Conservation (phyloP, 768 basidiomycete genomes). For the Russula lepida region DNA sequence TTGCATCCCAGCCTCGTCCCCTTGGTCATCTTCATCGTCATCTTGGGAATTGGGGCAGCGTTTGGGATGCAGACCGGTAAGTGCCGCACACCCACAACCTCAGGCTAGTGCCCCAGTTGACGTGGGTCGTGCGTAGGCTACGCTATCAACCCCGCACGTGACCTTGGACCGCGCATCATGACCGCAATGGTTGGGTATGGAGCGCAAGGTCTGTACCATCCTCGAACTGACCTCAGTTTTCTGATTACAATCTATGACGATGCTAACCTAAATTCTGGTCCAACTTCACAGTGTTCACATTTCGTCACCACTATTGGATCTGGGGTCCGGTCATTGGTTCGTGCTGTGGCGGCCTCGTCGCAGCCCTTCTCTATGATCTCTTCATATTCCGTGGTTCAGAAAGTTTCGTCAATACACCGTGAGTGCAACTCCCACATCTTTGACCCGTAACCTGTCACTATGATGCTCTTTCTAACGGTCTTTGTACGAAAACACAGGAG, state of each 20-base stretch:
- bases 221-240: not conserved
- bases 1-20: conserved; percentile 46
- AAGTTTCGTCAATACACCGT: conserved; percentile 48
- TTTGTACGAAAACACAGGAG: not conserved
- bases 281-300: conserved; percentile 32
- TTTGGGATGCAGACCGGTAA: conserved; percentile 52
- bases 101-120: not conserved
- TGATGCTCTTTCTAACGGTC: not conserved
- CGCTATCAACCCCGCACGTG: conserved; percentile 64
- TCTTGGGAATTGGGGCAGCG: conserved; percentile 48
- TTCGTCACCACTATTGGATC: conserved; percentile 58
- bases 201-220: conserved; percentile 29
- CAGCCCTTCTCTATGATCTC: conserved; percentile 48
- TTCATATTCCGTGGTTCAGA: conserved; percentile 52
- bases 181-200: conserved; percentile 70
- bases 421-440: conserved; percentile 23
- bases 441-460: too few relatives aligned
- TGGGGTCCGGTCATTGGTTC: conserved; percentile 59
- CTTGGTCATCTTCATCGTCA: conserved; percentile 43
- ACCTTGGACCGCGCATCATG: conserved; percentile 59
- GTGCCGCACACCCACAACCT: not conserved
- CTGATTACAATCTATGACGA: not conserved
- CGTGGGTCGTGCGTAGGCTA: conserved; percentile 32
- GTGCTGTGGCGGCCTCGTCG: conserved; percentile 50
- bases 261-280: not conserved